These are phyloP conservation scores for Zea luxurians DNA, from an alignment of 176 grass and related monocot species.

Conservation along the genomic window DNA sequence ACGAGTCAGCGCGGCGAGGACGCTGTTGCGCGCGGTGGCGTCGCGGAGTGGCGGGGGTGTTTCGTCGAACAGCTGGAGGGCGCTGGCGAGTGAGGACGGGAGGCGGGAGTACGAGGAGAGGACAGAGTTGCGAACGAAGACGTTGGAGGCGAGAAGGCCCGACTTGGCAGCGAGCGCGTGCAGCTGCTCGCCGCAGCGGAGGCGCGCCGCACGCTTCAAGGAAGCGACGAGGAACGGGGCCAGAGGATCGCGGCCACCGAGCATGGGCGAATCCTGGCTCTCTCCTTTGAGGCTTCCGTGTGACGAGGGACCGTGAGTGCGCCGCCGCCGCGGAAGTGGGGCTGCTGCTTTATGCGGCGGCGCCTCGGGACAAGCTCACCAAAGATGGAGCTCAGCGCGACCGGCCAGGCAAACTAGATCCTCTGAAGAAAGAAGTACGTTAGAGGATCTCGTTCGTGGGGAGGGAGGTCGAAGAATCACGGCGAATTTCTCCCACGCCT, in stretches of 20 bases:
- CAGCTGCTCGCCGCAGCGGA: slow-evolving; percentile 54
- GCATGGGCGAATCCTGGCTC: slow-evolving; percentile 14
- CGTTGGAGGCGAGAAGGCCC: slow-evolving; percentile 46
- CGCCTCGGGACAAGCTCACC: neutral
- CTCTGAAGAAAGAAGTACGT: too few species aligned
- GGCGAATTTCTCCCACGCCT: too few species aligned
- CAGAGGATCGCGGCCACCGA: slow-evolving; percentile 26
- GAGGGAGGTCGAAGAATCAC: too few species aligned
- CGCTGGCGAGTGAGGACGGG: slow-evolving; percentile 11
- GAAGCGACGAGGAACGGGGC: slow-evolving; percentile 54
- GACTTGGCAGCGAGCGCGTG: slow-evolving; percentile 68
- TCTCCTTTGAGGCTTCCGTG: neutral
- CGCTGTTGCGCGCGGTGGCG: slow-evolving; percentile 43
- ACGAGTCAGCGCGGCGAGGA: slow-evolving; percentile 38
- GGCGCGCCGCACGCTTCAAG: slow-evolving; percentile 47
- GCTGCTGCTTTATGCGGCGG: neutral
- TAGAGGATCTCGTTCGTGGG: too few species aligned
- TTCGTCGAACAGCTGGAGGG: slow-evolving; percentile 57
- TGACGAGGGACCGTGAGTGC: too few species aligned
- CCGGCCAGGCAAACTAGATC: neutral
- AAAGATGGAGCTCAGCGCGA: neutral
- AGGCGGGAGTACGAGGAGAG: slow-evolving; percentile 57
- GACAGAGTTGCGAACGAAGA: slow-evolving; percentile 74
- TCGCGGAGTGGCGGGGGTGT: slow-evolving; percentile 24
- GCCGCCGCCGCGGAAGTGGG: too few species aligned